Evolutionary conservation across 73 alveolate genomes (phyloP), one percentile per base, ranked within the genome.

Genomic region (Loxodes magnus): DNA sequence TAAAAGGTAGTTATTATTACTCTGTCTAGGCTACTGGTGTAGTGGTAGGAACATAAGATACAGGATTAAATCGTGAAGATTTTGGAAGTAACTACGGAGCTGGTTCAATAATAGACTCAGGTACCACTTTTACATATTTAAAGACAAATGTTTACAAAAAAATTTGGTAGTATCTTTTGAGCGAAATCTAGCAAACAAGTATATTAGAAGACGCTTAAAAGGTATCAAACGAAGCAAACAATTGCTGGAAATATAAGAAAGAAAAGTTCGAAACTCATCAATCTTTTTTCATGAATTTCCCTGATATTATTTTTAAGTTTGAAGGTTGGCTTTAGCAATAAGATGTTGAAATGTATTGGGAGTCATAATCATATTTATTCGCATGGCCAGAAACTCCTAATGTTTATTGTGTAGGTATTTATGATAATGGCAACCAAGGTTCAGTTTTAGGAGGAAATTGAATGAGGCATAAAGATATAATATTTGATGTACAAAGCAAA

Each of bases 371-470:
- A 2, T 46, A 46, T 24, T 46, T 46, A 22, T 46, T 19, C 1
- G 59, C 59, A 10, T 46, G 59, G 59, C 59, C 59, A 25, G 59
- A 46, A 10, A 9, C 28, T 46, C 59, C 59, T n/a, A 46, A 46
- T 25, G 15, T 10, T 10, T 46, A 22, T 24, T 46, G 59, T 25
- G 17, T 46, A 12, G 59, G 59, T 12, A 24, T 46, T 2, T 46
- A 46, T 25, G 27, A 41, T 25, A 31, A 31, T 31, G 41, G 41
- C 9, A 19, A 19, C 36, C 10, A 10, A 25, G 59, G 10, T 7
- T 25, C 22, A 2, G 17, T 46, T 46, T 24, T 46, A 12, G 59
- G 59, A 22, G 27, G 59, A n/a, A 46, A 16, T 24, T 46, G 22
- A 16, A 46, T 46, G 59, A 17, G 59, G 39, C 43, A 41, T n/a